Evolutionary conservation across 169 alveolate genomes (phyloP), one percentile per base, ranked within the genome.

Genomic region (Babesia divergens): DNA sequence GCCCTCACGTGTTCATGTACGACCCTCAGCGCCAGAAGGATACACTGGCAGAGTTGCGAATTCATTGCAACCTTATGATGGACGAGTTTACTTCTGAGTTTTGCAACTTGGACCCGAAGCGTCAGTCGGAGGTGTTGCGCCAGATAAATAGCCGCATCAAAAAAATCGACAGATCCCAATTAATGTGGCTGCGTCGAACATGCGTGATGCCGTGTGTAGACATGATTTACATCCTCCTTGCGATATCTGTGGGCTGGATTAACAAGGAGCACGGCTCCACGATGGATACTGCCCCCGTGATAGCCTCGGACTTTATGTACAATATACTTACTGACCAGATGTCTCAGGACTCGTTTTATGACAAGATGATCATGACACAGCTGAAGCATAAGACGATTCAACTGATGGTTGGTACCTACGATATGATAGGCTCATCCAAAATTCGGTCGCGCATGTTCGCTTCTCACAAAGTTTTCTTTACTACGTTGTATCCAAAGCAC

Each of bases 61-160:
- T 80, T 11, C 70, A 60, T 35, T 80, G 88, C 64, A 60, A 70
- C 72, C 66, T 80, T 18, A 44, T 54, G 71, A 35, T 53, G 71
- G 83, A 80, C 20, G 88, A 80, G 42, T 80, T 66, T 51, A 80
- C 83, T 6, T 68, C 88, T 4, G 75, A 80, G 16, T 80, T 80
- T 40, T 56, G 76, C 42, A 70, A 68, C 35, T 49, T 80, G 6
- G 50, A 37, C 20, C 77, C 80, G 53, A 55, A 47, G 31, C 51
- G 64, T 3, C 88, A 80, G 72, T 35, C 65, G 14, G 49, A 64
- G 56, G 88, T 80, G 37, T 35, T 80, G 54, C 58, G 69, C n/a
- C 56, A 42, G 58, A 14, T 80, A 5, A 80, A 80, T 58, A 62
- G 67, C 38, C 65, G 65, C 44, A 32, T 80, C 0, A 58, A 68